A percentile compares a stretch with the other conserved stretches of the same genome.
These are phyloP conservation scores for Sicyos baderoa DNA, from an alignment of 306 rosid genomes.

Conservation along the genomic window DNA sequence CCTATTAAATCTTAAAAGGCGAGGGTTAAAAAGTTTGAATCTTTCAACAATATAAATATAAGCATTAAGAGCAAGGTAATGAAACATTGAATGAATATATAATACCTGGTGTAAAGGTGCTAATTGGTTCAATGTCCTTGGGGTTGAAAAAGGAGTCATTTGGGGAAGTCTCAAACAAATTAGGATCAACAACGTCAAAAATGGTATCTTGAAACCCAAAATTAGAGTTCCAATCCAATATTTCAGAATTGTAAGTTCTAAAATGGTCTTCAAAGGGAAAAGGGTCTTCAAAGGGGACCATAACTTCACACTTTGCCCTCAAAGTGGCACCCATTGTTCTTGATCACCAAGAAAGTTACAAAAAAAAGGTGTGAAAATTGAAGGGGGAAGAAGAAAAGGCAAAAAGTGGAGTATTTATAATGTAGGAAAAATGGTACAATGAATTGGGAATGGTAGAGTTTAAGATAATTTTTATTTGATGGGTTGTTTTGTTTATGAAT, in stretches of 20 bases:
- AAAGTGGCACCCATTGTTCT: not conserved
- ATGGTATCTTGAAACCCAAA: slow-evolving; percentile 25
- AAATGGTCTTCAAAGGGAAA: slow-evolving; percentile 26
- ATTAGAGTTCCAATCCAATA: slow-evolving; percentile 30
- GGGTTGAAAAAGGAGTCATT: slow-evolving; percentile 25
- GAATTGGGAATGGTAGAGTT: too few species aligned
- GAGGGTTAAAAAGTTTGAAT: not conserved
- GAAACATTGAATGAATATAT: not conserved
- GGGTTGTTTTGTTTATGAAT: too few species aligned
- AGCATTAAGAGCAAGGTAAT: not conserved
- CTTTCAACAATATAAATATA: not conserved
- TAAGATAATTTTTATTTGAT: too few species aligned
- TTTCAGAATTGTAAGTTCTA: slow-evolving; percentile 14
- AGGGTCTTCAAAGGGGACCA: slow-evolving; percentile 24
- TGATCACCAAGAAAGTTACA: too few species aligned
- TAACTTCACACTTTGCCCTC: not conserved
- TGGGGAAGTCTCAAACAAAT: slow-evolving; percentile 18
- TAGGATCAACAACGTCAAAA: slow-evolving; percentile 29
- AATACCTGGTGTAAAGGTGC: not conserved
- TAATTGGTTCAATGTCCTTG: slow-evolving; percentile 27
- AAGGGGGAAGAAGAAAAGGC: slow-evolving; percentile 13
- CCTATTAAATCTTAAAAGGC: too few species aligned
- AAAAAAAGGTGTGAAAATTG: too few species aligned
- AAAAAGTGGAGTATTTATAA: slow-evolving; percentile 22
- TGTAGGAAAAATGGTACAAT: too few species aligned